Conservation (phyloP, 2,329 filamentous ascomycete species). For the Stagonosporopsis cucurbitacearum region DNA sequence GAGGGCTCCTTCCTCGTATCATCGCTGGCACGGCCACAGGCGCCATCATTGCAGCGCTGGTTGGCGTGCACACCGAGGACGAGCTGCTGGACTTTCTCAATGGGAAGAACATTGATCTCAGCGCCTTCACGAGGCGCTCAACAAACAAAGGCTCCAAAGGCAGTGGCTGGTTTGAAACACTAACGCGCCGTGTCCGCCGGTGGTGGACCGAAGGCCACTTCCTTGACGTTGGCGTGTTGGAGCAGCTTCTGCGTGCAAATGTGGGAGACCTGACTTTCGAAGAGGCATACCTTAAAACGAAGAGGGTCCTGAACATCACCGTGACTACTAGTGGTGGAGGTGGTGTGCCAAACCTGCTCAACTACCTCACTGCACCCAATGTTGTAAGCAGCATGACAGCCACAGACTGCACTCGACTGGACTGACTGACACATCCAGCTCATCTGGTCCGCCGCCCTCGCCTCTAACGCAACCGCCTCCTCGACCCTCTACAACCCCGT, state of each 20-base stretch:
- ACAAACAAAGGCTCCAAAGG: slow-evolving; percentile 31
- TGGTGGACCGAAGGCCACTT: slow-evolving; percentile 82
- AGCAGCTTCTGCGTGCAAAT: slow-evolving; percentile 83
- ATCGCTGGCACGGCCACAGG: slow-evolving; percentile 92
- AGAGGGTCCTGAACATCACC: slow-evolving; percentile 89
- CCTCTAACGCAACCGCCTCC: slow-evolving; percentile 73
- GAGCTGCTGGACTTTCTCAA: slow-evolving; percentile 79
- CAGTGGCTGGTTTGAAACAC: slow-evolving; percentile 59
- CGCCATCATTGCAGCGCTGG: slow-evolving; percentile 85
- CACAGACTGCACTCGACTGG: too few relatives aligned
- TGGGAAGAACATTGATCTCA: slow-evolving; percentile 81
- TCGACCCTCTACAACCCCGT: slow-evolving; percentile 70
- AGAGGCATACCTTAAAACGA: slow-evolving; percentile 86
- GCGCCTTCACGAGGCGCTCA: slow-evolving; percentile 68
- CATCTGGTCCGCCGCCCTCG: slow-evolving; percentile 80
- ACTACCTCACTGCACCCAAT: slow-evolving; percentile 91
- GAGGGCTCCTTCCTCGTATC: slow-evolving; percentile 83
- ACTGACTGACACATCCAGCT: slow-evolving; percentile 59
- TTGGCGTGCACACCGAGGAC: slow-evolving; percentile 85
- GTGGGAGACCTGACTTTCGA: slow-evolving; percentile 91
- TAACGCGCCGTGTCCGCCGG: slow-evolving; percentile 69
- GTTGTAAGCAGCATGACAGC: slow-evolving; percentile 67
- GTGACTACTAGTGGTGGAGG: slow-evolving; percentile 76
- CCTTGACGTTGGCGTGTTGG: slow-evolving; percentile 79
- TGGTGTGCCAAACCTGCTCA: slow-evolving; percentile 83